Conservation (phyloP, 2,329 filamentous ascomycete genomes). For the Neonectria punicea region DNA sequence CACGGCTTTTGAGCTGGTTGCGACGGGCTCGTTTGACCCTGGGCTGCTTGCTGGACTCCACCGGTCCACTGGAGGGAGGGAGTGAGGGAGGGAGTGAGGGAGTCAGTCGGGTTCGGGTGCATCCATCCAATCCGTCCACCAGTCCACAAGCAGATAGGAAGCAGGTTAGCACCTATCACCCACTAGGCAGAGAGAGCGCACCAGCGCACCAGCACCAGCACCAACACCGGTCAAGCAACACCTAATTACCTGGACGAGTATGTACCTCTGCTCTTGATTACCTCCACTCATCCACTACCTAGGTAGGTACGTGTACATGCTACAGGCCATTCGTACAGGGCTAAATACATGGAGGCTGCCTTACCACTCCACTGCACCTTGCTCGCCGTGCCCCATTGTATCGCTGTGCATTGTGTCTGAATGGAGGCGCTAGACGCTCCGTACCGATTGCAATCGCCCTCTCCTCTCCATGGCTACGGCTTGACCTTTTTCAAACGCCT, state of each 20-base stretch:
- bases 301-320: neutral
- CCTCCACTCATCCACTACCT: no score
- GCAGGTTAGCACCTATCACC: neutral
- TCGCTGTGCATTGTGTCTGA: neutral
- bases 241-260: no score
- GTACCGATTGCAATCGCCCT: neutral
- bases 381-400: neutral
- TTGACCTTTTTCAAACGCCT: neutral
- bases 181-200: neutral
- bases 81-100: no score
- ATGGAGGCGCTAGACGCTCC: neutral
- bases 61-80: no score
- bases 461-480: neutral
- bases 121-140: neutral
- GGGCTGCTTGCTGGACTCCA: neutral
- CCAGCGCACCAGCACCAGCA: neutral
- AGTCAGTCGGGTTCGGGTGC: no score
- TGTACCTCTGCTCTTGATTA: no score
- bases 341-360: neutral
- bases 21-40: slow-evolving; percentile 11
- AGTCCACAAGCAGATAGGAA: neutral
- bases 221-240: neutral
- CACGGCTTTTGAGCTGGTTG: slow-evolving; percentile 10
- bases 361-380: neutral
- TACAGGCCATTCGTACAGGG: neutral